Conservation (phyloP, 345 rosid species). For the Citropsis articulata region DNA sequence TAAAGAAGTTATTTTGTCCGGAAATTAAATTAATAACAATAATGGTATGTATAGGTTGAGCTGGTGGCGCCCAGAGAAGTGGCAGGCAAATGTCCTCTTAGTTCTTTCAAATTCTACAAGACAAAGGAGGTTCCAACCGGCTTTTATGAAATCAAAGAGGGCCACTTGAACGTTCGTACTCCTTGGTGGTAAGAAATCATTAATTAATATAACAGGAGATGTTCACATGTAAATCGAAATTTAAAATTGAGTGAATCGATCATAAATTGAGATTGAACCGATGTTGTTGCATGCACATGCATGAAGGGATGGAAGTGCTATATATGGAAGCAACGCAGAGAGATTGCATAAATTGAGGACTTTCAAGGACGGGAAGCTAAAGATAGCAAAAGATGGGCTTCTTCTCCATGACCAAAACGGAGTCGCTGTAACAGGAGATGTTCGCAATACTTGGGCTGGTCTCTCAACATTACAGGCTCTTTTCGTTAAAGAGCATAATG, state of each 20-base stretch:
- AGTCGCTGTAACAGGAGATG: conserved; percentile 41
- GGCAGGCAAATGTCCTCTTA: conserved; percentile 46
- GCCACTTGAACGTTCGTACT: conserved; percentile 42
- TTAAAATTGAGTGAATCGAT: not conserved
- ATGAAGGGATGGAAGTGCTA: conserved; percentile 55
- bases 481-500: conserved; percentile 52
- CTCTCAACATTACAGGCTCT: conserved; percentile 52
- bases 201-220: not conserved
- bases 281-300: no score
- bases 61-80: conserved; percentile 48
- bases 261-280: no score
- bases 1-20: no score
- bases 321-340: conserved; percentile 45
- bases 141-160: conserved; percentile 39
- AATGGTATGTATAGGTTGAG: conserved; percentile 35
- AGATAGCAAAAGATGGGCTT: conserved; percentile 42
- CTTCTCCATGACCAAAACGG: conserved; percentile 42
- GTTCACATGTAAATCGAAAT: no score
- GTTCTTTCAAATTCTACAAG: conserved; percentile 43
- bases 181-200: conserved; percentile 53
- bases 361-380: conserved; percentile 52
- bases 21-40: no score
- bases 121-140: conserved; percentile 54
- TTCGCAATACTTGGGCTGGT: conserved; percentile 55
- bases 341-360: conserved; percentile 40